phyloP scores from a whole-genome alignment of 495 filamentous ascomycete species.

The Podospora comata region DNA sequence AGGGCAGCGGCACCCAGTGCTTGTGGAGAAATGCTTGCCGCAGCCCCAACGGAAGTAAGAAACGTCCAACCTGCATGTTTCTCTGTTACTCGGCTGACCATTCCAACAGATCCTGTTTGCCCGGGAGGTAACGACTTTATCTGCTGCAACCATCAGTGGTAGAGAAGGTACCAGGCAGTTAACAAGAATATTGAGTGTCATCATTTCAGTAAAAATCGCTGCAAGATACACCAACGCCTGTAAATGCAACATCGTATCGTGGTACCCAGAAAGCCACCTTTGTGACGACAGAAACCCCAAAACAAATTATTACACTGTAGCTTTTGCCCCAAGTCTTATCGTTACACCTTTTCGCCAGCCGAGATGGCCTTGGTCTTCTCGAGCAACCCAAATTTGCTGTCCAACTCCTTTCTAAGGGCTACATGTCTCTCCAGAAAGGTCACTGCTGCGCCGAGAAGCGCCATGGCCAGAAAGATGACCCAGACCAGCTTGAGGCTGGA shows the following conservation, averaged over 20 bases:
- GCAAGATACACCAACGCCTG: neutral
- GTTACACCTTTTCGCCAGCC: neutral
- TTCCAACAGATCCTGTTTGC: constrained; percentile 2
- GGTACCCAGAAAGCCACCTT: neutral
- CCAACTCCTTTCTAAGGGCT: constrained; percentile 1
- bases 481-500: constrained; percentile 3
- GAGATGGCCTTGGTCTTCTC: neutral
- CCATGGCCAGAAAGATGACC: neutral
- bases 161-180: neutral
- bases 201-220: neutral
- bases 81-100: neutral
- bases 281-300: neutral
- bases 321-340: neutral
- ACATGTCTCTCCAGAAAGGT: constrained; percentile 2
- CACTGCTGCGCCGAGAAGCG: neutral
- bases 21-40: constrained; percentile 21
- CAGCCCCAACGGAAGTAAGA: neutral
- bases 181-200: neutral
- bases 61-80: neutral
- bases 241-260: neutral
- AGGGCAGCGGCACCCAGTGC: constrained; percentile 12
- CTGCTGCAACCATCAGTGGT: constrained; percentile 16
- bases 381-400: constrained; percentile 2
- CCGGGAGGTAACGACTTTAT: constrained; percentile 17
- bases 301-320: neutral